Percentiles rank a stretch among this genome's conserved stretches.
Evolutionary conservation across 768 basidiomycete genomes (phyloP).

Genomic region (Postia placenta): DNA sequence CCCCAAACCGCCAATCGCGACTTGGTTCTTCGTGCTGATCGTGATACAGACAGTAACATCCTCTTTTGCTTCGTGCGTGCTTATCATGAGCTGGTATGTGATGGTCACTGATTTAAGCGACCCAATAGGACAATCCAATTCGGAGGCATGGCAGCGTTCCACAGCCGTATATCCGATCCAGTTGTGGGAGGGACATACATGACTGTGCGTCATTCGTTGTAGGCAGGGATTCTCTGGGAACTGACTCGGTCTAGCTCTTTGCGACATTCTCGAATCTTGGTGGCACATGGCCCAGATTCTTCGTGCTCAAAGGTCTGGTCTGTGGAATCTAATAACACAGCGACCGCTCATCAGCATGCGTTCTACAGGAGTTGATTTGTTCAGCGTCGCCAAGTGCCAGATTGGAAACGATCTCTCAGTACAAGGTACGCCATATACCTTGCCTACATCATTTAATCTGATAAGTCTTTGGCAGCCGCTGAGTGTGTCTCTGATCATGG

Average conservation of each 20-base stretch:
- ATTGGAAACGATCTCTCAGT: slow-evolving; percentile 51
- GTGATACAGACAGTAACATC: slow-evolving; percentile 77
- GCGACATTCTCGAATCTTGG: slow-evolving; percentile 90
- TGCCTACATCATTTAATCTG: neutral
- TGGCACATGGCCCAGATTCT: slow-evolving; percentile 97
- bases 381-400: slow-evolving; percentile 80
- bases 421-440: slow-evolving; percentile 38
- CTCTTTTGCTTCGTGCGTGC: slow-evolving; percentile 76
- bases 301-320: slow-evolving; percentile 86
- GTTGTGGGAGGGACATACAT: slow-evolving; percentile 98
- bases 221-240: neutral
- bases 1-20: slow-evolving; percentile 68
- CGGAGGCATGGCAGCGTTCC: slow-evolving; percentile 98
- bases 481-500: slow-evolving; percentile 95
- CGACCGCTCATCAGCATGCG: slow-evolving; percentile 10
- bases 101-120: neutral
- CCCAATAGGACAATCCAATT: slow-evolving; percentile 87
- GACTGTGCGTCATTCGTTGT: slow-evolving; percentile 58
- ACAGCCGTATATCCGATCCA: slow-evolving; percentile 93
- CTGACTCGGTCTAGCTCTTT: neutral
- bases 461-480: slow-evolving; percentile 39
- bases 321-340: too few relatives aligned
- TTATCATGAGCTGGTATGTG: neutral
- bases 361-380: slow-evolving; percentile 71
- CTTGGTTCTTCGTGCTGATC: slow-evolving; percentile 74